Percentiles rank a stretch among this genome's conserved stretches.
phyloP scores from a whole-genome alignment of 768 basidiomycete species.

The Mycena rosella region DNA sequence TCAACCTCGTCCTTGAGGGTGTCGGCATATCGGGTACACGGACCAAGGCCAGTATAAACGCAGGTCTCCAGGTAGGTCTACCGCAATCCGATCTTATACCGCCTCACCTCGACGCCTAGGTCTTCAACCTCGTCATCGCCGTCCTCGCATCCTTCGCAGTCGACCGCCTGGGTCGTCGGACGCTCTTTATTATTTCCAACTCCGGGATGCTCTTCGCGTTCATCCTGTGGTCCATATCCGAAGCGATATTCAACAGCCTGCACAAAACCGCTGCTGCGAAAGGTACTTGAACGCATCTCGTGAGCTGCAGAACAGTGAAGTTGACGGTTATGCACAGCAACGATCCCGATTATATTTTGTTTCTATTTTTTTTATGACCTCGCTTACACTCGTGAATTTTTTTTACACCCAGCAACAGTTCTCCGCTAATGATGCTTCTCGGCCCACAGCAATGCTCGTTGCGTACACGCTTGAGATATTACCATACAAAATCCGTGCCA shows the following conservation, averaged over 20 bases:
- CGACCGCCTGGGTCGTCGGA: slow-evolving; percentile 76
- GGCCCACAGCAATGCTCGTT: slow-evolving; percentile 56
- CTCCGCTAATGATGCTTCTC: too few relatives aligned
- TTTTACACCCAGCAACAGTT: too few relatives aligned
- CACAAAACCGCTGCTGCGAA: slow-evolving; percentile 57
- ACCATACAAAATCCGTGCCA: slow-evolving; percentile 84
- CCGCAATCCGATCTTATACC: neutral
- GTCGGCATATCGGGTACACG: slow-evolving; percentile 68
- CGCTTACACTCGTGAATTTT: slow-evolving; percentile 72
- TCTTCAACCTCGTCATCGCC: slow-evolving; percentile 75
- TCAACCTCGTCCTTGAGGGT: slow-evolving; percentile 74
- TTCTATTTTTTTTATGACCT: slow-evolving; percentile 71
- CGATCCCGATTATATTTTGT: slow-evolving; percentile 76
- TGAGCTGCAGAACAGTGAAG: neutral
- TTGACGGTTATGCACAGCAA: slow-evolving; percentile 51
- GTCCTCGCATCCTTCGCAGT: slow-evolving; percentile 72
- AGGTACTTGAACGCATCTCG: slow-evolving; percentile 39
- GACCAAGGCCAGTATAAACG: slow-evolving; percentile 74
- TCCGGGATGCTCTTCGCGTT: slow-evolving; percentile 64
- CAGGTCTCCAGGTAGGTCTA: slow-evolving; percentile 63
- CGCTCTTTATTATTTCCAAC: slow-evolving; percentile 76
- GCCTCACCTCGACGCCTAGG: slow-evolving; percentile 43
- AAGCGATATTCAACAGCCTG: slow-evolving; percentile 57
- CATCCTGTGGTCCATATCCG: slow-evolving; percentile 67
- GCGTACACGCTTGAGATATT: slow-evolving; percentile 81